Base-by-base conservation (phyloP, 768 basidiomycete genomes). In the Fomitopsis serialis region DNA sequence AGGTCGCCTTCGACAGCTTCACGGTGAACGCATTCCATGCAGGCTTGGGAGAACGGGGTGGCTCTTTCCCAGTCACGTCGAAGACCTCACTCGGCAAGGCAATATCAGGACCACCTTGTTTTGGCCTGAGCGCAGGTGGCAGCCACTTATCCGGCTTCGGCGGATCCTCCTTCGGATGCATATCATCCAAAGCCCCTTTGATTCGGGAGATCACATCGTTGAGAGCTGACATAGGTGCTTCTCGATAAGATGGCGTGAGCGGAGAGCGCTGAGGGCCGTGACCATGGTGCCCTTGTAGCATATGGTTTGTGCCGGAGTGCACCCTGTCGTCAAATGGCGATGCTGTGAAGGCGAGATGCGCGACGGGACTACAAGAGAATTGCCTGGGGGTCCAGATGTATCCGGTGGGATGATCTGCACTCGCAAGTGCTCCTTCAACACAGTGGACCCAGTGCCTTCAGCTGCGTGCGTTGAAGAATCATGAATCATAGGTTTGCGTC, bases 141-240 rank as follows among this genome's bases (percentile, higher is more conserved):
- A 66, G 21, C 68, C 68, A 67, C 44, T 60, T 67, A 48, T 55
- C 54, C 1, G 47, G 48, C 32, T 54, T 61, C 12, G 54, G 54
- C 58, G 62, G 50, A 42, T 78, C 78, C 42, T 59, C 68, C 21
- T 74, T 70, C 53, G 84, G 50, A 17, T 65, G 85, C 82, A 87
- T 87, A 27, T 76, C 78, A 63, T 81, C 78, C 52, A 93, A 62
- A 13, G 85, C 91, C 29, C 88, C 90, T 62, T 85, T 92, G 62
- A 93, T 92, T 40, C 91, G 81, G 6, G 87, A 89, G 80, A 93
- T 90, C 24, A 82, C 80, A 63, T 93, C 89, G 62, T 89, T 82
- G 56, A 92, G 69, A 17, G 89, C 79, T 2, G 88, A 84, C 81
- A 91, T 89, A 27, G 78, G 69, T 19, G 73, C 74, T 46, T 81